These are phyloP conservation scores for Zostera marina DNA, from an alignment of 116 monocot species.

Conservation along the genomic window DNA sequence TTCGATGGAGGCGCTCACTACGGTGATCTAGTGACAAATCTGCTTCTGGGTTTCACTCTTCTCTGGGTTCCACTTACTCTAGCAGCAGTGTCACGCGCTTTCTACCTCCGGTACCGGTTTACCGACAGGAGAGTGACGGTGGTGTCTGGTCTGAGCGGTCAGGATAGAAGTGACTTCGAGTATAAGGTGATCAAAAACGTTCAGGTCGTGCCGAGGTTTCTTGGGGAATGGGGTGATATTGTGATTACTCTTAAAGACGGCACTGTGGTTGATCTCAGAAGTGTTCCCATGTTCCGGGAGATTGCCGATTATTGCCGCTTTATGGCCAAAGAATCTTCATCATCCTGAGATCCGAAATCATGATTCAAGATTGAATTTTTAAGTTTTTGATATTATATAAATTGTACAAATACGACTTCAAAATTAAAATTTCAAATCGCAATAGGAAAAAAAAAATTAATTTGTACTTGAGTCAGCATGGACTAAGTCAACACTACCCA, in stretches of 20 bases:
- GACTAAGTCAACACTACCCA: too few species aligned
- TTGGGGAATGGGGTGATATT: conserved; percentile 94
- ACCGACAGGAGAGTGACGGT: conserved; percentile 56
- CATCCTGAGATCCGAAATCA: too few species aligned
- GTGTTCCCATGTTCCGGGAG: conserved; percentile 88
- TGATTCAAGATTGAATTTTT: too few species aligned
- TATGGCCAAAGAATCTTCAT: conserved; percentile 21
- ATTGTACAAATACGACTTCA: too few species aligned
- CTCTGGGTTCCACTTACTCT: conserved; percentile 85
- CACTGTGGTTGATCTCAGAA: conserved; percentile 76
- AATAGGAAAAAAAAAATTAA: too few species aligned
- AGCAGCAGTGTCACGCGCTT: conserved; percentile 74
- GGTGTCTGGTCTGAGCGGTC: conserved; percentile 71
- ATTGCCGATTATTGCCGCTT: conserved; percentile 62
- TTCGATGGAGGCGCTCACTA: conserved; percentile 95
- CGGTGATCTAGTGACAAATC: conserved; percentile 75
- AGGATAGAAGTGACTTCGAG: conserved; percentile 72
- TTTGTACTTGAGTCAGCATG: too few species aligned
- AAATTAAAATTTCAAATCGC: too few species aligned
- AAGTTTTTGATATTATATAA: too few species aligned
- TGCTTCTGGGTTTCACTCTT: conserved; percentile 68
- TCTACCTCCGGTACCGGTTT: conserved; percentile 83
- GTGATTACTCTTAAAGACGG: conserved; percentile 92
- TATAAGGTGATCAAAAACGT: conserved; percentile 60
- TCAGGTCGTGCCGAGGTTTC: conserved; percentile 71